These are phyloP conservation scores for Pythium sp. DNA, from an alignment of 352 stramenopile species.

Conservation along the genomic window DNA sequence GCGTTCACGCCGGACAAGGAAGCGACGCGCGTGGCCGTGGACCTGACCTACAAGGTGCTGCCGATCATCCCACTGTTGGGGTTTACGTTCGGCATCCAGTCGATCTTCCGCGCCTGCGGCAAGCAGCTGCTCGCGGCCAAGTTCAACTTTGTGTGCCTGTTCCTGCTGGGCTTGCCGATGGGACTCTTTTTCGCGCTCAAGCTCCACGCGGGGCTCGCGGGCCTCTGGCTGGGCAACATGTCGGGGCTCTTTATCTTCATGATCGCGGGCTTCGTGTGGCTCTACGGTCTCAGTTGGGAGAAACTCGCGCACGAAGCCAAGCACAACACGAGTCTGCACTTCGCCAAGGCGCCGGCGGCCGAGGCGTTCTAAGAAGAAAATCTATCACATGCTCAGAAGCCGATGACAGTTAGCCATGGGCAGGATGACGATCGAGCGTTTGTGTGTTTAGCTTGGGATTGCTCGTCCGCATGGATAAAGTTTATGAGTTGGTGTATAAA, in stretches of 20 bases:
- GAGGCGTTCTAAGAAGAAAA: constrained; percentile 6
- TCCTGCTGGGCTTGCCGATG: neutral
- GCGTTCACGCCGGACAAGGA: constrained; percentile 6
- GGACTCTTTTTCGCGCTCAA: neutral
- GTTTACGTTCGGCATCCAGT: neutral
- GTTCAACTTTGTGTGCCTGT: neutral
- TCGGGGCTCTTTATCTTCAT: constrained; percentile 29
- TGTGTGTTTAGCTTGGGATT: neutral
- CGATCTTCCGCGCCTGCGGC: neutral
- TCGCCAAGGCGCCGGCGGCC: constrained; percentile 5
- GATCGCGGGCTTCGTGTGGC: constrained; percentile 27
- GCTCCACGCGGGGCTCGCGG: constrained; percentile 6
- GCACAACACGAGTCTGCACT: constrained; percentile 12
- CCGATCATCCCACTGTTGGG: neutral
- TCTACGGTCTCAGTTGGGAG: constrained; percentile 15
- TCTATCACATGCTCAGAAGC: neutral
- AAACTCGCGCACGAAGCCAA: constrained; percentile 13
- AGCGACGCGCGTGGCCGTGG: neutral
- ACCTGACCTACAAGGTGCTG: neutral
- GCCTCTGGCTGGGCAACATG: constrained; percentile 59
- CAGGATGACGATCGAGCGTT: neutral
- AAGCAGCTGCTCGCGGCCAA: neutral
- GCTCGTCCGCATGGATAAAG: neutral
- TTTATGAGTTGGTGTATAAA: neutral
- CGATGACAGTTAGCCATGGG: neutral